Evolutionary conservation across 1,139 yeast species (phyloP).

Genomic region (Torulaspora globosa): DNA sequence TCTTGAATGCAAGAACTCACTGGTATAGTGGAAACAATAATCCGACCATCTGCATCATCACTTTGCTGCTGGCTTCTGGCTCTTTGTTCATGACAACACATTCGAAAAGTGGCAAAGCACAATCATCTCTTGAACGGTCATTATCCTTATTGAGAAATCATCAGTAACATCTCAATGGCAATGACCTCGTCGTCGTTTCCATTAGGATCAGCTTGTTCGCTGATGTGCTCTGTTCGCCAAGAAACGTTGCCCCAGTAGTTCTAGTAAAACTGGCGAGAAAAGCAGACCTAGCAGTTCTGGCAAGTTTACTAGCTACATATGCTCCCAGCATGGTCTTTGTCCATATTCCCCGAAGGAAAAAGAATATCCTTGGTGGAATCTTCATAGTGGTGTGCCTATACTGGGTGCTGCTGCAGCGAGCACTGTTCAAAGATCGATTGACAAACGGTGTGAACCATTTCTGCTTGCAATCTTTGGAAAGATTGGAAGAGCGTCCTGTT

Average conservation of each 20-base stretch:
- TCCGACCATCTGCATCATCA: background rate
- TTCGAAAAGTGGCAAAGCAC: background rate
- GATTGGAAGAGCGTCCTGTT: background rate
- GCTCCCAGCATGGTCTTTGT: background rate
- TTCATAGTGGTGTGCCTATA: background rate
- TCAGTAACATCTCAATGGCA: background rate
- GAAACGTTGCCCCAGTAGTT: background rate
- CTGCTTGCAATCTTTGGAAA: slow-evolving; percentile 1
- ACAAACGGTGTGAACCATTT: background rate
- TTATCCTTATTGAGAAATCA: no score
- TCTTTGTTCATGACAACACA: no score
- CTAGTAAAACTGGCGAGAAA: background rate
- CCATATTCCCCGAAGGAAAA: background rate
- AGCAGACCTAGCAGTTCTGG: background rate
- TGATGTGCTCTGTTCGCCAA: background rate
- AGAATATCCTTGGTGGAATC: background rate
- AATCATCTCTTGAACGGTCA: background rate
- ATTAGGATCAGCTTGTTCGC: background rate
- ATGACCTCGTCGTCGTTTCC: background rate
- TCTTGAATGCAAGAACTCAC: background rate
- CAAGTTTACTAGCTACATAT: background rate
- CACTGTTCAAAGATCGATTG: background rate
- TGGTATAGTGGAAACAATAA: no score
- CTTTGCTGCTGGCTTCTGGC: background rate
- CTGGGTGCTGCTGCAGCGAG: background rate